phyloP scores from a whole-genome alignment of 306 rosid genomes.

The Quercus gilva region DNA sequence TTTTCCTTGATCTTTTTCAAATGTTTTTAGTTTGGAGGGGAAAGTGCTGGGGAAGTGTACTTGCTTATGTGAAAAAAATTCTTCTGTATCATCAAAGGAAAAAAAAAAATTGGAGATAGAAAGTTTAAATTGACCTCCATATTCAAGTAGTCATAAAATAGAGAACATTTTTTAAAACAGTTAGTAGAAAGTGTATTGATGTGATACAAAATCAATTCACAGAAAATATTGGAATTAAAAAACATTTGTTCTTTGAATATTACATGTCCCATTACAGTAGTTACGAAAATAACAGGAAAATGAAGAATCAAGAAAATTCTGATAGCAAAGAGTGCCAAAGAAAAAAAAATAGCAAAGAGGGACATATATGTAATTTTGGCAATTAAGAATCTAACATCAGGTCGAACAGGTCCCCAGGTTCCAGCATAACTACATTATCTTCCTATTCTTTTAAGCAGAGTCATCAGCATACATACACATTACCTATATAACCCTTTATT shows the following conservation, averaged over 20 bases:
- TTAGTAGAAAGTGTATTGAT: background rate
- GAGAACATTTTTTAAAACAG: background rate
- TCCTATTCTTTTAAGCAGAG: background rate
- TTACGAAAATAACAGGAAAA: background rate
- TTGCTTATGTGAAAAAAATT: background rate
- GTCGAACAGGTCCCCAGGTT: slow-evolving; percentile 16
- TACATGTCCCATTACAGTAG: background rate
- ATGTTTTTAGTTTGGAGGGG: background rate
- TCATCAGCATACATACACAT: background rate
- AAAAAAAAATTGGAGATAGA: too few species aligned
- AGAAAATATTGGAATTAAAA: background rate
- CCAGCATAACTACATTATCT: slow-evolving; percentile 7
- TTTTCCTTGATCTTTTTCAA: background rate
- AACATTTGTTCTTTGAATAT: background rate
- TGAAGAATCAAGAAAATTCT: slow-evolving; percentile 2
- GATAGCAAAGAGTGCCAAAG: background rate
- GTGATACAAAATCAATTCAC: background rate
- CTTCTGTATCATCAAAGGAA: too few species aligned
- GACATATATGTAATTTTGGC: slow-evolving; percentile 38
- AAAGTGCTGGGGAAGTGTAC: background rate
- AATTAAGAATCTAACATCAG: slow-evolving; percentile 6
- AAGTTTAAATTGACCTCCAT: background rate
- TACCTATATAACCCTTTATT: background rate
- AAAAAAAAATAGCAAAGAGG: slow-evolving; percentile 11
- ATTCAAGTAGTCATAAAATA: background rate